These are phyloP conservation scores for Rhynchospora pubera DNA, from an alignment of 176 grass and related monocot species.

Conservation along the genomic window DNA sequence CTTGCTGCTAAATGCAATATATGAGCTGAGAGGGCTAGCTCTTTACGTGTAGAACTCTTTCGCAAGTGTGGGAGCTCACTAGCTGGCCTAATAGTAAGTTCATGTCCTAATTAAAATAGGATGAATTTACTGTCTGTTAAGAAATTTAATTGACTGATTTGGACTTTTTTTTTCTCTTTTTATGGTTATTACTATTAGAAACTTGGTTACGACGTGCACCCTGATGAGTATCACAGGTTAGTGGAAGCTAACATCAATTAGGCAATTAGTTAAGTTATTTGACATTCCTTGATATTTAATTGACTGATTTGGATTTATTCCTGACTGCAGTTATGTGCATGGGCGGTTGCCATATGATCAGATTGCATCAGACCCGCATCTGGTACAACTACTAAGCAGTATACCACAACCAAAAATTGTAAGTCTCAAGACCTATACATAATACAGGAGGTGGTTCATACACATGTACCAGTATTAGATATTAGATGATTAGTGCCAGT, in stretches of 20 bases:
- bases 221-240: slow-evolving; percentile 97
- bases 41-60: slow-evolving; percentile 80
- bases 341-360: slow-evolving; percentile 64
- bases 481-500: background rate
- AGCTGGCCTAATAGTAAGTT: slow-evolving; percentile 68
- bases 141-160: background rate
- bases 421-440: background rate
- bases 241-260: background rate
- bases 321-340: slow-evolving; percentile 66
- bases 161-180: background rate
- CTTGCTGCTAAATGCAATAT: slow-evolving; percentile 50
- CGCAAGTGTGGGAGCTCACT: slow-evolving; percentile 74
- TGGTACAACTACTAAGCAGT: slow-evolving; percentile 46
- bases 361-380: slow-evolving; percentile 50
- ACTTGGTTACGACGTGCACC: slow-evolving; percentile 71
- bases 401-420: slow-evolving; percentile 85
- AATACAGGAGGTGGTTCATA: background rate
- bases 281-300: background rate
- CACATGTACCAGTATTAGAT: background rate
- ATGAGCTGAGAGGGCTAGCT: slow-evolving; percentile 35
- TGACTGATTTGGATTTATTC: background rate
- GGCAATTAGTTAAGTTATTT: background rate
- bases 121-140: background rate
- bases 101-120: background rate
- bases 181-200: slow-evolving; percentile 32